Evolutionary conservation across 768 basidiomycete genomes (phyloP).

Genomic region (Pholiota microspora): DNA sequence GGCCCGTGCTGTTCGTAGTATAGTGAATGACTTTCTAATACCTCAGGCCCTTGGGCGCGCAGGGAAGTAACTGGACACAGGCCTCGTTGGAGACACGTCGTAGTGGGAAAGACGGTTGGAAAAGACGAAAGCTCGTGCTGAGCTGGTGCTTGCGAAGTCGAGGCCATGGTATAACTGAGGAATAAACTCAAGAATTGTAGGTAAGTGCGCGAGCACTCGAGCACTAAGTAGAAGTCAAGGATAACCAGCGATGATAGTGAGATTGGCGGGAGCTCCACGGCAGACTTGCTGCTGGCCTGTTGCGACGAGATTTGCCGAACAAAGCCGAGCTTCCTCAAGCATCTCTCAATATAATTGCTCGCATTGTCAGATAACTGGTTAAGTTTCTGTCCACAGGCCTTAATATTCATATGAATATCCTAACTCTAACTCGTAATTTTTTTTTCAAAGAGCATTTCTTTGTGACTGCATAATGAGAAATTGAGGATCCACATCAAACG

Average conservation of each 20-base stretch:
- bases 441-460: too few species aligned
- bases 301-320: too few species aligned
- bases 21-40: conserved; percentile 65
- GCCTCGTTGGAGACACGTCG: conserved; percentile 65
- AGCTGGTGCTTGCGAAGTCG: not conserved
- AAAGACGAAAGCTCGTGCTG: conserved; percentile 10
- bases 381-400: not conserved
- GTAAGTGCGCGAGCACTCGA: too few species aligned
- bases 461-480: not conserved
- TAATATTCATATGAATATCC: not conserved
- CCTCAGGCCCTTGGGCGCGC: conserved; percentile 40
- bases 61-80: conserved; percentile 70
- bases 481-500: too few species aligned
- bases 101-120: conserved; percentile 54
- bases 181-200: too few species aligned
- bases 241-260: too few species aligned
- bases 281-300: too few species aligned
- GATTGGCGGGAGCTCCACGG: too few species aligned
- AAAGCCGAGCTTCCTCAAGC: too few species aligned
- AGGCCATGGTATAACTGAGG: not conserved
- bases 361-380: too few species aligned
- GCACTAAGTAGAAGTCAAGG: too few species aligned
- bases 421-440: not conserved
- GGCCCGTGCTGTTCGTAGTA: conserved; percentile 80
- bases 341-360: too few species aligned